Conservation (phyloP, 352 stramenopile genomes). For the Pythium phragmiticola region DNA sequence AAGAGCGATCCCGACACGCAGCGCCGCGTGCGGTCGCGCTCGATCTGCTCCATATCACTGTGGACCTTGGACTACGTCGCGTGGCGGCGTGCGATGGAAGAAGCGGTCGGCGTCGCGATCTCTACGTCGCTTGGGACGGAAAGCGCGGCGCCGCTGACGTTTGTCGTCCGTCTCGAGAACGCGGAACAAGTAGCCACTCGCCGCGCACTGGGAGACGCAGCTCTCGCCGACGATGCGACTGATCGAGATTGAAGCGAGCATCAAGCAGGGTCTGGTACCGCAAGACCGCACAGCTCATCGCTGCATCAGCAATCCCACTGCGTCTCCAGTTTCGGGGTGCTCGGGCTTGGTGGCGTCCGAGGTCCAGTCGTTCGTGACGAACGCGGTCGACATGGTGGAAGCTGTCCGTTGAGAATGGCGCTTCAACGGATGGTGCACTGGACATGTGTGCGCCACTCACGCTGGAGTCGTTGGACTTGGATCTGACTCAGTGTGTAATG, state of each 20-base stretch:
- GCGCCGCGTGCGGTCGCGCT: conserved; percentile 1
- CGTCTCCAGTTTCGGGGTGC: conserved; percentile 18
- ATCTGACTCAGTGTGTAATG: conserved; percentile 10
- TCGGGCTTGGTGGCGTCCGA: background rate
- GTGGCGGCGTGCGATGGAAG: conserved; percentile 5
- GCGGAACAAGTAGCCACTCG: conserved; percentile 1
- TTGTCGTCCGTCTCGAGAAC: conserved; percentile 15
- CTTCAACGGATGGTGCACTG: too few species aligned
- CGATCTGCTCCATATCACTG: conserved; percentile 16
- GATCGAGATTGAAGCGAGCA: background rate
- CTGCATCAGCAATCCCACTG: conserved; percentile 5
- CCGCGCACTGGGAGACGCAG: conserved; percentile 5
- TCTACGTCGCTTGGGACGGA: background rate
- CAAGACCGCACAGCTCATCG: background rate
- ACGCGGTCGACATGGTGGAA: conserved; percentile 5
- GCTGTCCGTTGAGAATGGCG: background rate
- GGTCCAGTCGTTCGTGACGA: conserved; percentile 11
- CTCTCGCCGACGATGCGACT: background rate
- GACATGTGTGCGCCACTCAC: background rate
- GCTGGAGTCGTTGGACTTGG: conserved; percentile 8
- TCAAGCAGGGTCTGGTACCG: background rate
- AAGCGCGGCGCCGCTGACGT: background rate
- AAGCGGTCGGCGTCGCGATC: conserved; percentile 1
- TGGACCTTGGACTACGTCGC: conserved; percentile 13
- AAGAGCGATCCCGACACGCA: conserved; percentile 3